Base-by-base conservation (phyloP, 768 basidiomycete genomes). In the Agrocybe pediades region DNA sequence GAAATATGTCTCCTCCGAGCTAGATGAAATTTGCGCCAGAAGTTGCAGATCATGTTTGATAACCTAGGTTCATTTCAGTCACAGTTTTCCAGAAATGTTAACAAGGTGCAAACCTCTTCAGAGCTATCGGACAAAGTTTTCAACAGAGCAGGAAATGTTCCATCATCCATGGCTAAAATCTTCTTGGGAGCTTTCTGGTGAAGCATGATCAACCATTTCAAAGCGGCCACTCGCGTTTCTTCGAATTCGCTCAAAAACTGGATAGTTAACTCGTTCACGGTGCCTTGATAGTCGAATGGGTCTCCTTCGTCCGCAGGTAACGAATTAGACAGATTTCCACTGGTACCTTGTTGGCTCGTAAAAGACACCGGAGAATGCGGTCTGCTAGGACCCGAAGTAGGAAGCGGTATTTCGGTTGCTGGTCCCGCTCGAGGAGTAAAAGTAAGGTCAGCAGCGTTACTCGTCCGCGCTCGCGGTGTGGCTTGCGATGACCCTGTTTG, bases 171-270 rank as follows among this genome's bases (percentile, higher is more conserved):
- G 0, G 93, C 90, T 41, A 98, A 74, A 56, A 97, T 96, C 95
- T 96, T 96, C 72, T 88, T 92, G 0, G 97, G 97, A 11, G 95
- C 94, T 65, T 98, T 98, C 68, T 95, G 91, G 71, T 99, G 97
- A 47, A 99, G 74, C 97, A 99, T 99, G 52, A 97, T 87, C 33
- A 99, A 75, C 97, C 97, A 99, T 71, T 96, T 95, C 62, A 99
- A 69, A 2, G 96, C 95, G 23, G 95, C 94, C 5, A 98, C 92
- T 45, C 95, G 77, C 0, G 97, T 98, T 65, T 98, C 95, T 66
- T 97, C 96, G 61, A 92, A 94, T 70, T 99, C 96, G 69, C 91
- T 95, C 71, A 98, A 66, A 67, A 99, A 95, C 61, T 97, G 95
- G 46, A 97, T 76, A 3, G 94, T 97, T 58, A 99, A 71, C 46